These are phyloP conservation scores for Ogataea allantospora DNA, from an alignment of 805 yeast species.

Conservation along the genomic window DNA sequence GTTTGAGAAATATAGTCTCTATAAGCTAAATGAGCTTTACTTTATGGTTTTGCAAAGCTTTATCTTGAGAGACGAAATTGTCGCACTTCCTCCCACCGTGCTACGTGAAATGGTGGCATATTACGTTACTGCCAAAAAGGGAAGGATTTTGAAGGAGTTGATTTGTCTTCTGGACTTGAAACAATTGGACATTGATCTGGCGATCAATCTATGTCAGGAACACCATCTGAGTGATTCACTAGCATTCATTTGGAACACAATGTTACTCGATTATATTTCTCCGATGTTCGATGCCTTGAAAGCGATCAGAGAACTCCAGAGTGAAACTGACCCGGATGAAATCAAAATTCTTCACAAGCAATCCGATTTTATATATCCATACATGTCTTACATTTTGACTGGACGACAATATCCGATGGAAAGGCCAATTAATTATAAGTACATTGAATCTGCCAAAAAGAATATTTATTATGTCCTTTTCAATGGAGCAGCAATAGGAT, in stretches of 20 bases:
- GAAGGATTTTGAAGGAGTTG: constrained; percentile 59
- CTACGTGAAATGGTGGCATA: constrained; percentile 59
- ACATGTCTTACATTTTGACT: constrained; percentile 65
- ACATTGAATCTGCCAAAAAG: constrained; percentile 44
- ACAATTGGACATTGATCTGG: constrained; percentile 74
- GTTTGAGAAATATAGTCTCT: constrained; percentile 41
- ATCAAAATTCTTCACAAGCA: constrained; percentile 11
- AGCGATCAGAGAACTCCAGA: constrained; percentile 24
- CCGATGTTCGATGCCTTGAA: constrained; percentile 64
- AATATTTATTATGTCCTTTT: constrained; percentile 57
- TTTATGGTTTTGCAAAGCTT: constrained; percentile 53
- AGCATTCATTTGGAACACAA: constrained; percentile 67
- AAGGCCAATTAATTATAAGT: constrained; percentile 37
- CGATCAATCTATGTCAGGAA: constrained; percentile 59
- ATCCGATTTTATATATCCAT: constrained; percentile 48
- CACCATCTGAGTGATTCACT: constrained; percentile 59
- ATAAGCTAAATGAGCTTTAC: constrained; percentile 38
- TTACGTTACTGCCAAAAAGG: constrained; percentile 40
- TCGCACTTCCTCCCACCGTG: constrained; percentile 57
- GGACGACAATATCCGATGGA: constrained; percentile 84
- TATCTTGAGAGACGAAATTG: constrained; percentile 46
- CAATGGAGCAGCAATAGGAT: constrained; percentile 48
- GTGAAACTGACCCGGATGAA: constrained; percentile 12
- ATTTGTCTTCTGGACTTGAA: constrained; percentile 66
- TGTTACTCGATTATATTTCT: constrained; percentile 66